A percentile compares a stretch with the other conserved stretches of the same genome.
Evolutionary conservation across 1,284 basidiomycete genomes (phyloP).

Genomic region (Xerocomus tenax): DNA sequence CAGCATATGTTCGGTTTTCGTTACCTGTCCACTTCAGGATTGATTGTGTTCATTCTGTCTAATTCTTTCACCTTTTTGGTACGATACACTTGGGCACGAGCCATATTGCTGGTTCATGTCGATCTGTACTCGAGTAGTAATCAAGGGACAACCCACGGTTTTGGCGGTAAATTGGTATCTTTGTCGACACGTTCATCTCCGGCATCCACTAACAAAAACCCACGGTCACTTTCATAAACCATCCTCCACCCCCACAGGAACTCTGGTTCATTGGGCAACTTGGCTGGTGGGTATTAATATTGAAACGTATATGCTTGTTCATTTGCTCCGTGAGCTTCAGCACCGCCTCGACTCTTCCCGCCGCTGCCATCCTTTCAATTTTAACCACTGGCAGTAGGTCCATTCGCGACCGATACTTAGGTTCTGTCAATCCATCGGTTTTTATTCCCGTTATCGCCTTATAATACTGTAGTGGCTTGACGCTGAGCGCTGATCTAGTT

Average conservation of each 20-base stretch:
- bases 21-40: conserved; percentile 4
- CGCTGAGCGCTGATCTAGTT: not conserved
- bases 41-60: conserved; percentile 6
- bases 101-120: not conserved
- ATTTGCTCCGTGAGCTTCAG: not conserved
- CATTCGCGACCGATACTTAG: not conserved
- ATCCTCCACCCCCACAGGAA: conserved; percentile 3
- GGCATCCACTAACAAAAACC: not conserved
- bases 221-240: not conserved
- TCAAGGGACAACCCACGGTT: not conserved
- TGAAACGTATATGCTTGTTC: not conserved
- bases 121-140: conserved; percentile 1
- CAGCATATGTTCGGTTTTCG: conserved; percentile 10
- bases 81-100: not conserved
- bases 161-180: not conserved
- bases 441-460: not conserved
- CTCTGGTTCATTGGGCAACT: not conserved
- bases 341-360: not conserved
- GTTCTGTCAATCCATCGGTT: not conserved
- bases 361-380: not conserved
- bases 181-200: not conserved
- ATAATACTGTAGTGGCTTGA: not conserved
- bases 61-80: not conserved
- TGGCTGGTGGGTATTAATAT: not conserved
- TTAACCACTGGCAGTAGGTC: too few relatives aligned